Percentiles rank a stretch among this genome's conserved stretches.
These are phyloP conservation scores for Tricholoma matsutake DNA, from an alignment of 768 basidiomycete species.

Conservation along the genomic window DNA sequence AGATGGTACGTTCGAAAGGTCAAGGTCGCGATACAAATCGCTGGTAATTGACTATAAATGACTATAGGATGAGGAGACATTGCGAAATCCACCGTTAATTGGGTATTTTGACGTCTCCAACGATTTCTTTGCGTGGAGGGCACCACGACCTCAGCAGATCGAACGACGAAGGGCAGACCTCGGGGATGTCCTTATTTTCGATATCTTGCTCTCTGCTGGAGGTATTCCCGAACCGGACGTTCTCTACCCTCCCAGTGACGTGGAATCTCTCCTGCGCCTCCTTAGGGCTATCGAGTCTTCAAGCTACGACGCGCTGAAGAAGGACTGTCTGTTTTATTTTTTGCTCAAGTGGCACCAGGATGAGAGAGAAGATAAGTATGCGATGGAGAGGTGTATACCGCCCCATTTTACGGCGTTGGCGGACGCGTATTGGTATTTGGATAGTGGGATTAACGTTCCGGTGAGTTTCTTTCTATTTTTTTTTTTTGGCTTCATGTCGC, in stretches of 20 bases:
- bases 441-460: constrained; percentile 60
- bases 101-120: constrained; percentile 52
- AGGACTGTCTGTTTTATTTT: constrained; percentile 78
- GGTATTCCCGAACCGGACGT: constrained; percentile 56
- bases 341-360: constrained; percentile 79
- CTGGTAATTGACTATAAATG: background rate
- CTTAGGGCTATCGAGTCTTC: constrained; percentile 60
- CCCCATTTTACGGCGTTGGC: constrained; percentile 73
- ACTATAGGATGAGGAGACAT: constrained; percentile 15
- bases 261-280: constrained; percentile 49
- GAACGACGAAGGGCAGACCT: constrained; percentile 58
- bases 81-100: constrained; percentile 17
- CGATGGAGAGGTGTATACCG: constrained; percentile 56
- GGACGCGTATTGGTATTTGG: constrained; percentile 86
- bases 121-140: constrained; percentile 57
- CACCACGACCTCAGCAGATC: constrained; percentile 52
- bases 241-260: constrained; percentile 67
- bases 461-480: constrained; percentile 39
- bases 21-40: background rate
- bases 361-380: constrained; percentile 50
- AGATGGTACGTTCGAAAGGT: background rate
- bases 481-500: background rate
- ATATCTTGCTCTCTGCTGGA: constrained; percentile 65
- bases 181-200: constrained; percentile 67
- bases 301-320: constrained; percentile 71